Base-by-base conservation (phyloP, 75 land plant genomes). In the Cryptomeria japonica region DNA sequence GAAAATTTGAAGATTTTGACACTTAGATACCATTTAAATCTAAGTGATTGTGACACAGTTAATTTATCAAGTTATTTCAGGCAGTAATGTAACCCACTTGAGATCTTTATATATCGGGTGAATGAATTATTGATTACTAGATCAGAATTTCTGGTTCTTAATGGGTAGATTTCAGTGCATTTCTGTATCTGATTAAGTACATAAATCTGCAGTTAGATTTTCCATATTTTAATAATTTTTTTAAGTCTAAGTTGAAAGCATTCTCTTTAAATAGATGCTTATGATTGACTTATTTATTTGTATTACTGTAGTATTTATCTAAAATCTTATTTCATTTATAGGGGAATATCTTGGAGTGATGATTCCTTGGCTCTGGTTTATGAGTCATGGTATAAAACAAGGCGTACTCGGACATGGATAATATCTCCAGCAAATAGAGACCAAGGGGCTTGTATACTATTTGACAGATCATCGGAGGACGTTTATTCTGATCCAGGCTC, bases 311-410 rank as follows among this genome's bases (percentile, higher is more conserved):
- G 12, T 79, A n/a, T 73, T 37, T 86, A 11, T 85, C 75, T 86
- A 22, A 86, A 58, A 3, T 28, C 13, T 44, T n/a, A 46, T 44
- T 44, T 82, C 25, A 46, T 82, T 53, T 36, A 25, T 91, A 97
- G 99, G 53, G 99, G 99, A 7, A 93, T 94, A 76, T 91, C 94
- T 39, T 97, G 98, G 98, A 96, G 96, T 85, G 97, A 97, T 92
- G 96, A 96, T 56, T 92, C 95, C 19, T 91, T 97, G 64, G 99
- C 99, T 47, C 88, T 97, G 41, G 92, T 96, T 36, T 95, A 97
- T 89, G 99, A 97, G 87, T 97, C 99, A 12, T 97, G 99, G 99
- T 96, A 96, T 86, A 97, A 97, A 89, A 97, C 99, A 85, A 91
- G 99, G n/a, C 91, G 92, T 79, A 93, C 92, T 53, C 90, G 96